Evolutionary conservation across 2,329 filamentous ascomycete species (phyloP).

Genomic region (Paecilomyces formosus): DNA sequence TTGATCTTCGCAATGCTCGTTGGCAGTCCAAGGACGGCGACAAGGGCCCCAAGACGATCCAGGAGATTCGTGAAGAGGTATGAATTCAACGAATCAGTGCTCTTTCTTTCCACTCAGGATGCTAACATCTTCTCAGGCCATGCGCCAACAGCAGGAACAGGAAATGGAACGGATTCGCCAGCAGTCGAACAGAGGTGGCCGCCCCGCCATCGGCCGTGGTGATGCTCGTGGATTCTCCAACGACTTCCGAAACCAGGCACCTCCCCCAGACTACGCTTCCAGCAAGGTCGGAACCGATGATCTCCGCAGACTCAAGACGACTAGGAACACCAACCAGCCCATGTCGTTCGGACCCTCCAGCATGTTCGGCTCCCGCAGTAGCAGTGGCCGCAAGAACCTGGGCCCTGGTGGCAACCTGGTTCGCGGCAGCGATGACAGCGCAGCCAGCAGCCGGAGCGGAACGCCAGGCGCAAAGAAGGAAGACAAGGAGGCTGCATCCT

Average conservation of each 20-base stretch:
- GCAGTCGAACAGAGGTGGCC: constrained; percentile 53
- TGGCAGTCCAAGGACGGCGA: constrained; percentile 85
- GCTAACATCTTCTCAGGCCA: constrained; percentile 40
- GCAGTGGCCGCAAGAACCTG: constrained; percentile 68
- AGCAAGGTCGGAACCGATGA: constrained; percentile 91
- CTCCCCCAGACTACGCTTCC: constrained; percentile 60
- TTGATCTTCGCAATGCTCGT: constrained; percentile 69
- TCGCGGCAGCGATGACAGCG: constrained; percentile 75
- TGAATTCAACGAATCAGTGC: constrained; percentile 17
- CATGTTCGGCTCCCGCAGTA: constrained; percentile 82
- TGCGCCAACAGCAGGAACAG: constrained; percentile 71
- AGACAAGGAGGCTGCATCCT: constrained; percentile 55
- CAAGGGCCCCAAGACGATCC: constrained; percentile 95
- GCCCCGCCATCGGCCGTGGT: constrained; percentile 68
- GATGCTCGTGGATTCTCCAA: constrained; percentile 79
- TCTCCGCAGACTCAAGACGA: constrained; percentile 65
- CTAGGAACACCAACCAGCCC: constrained; percentile 56
- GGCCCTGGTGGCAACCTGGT: constrained; percentile 66
- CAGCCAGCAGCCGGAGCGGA: constrained; percentile 77
- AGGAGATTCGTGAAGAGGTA: constrained; percentile 79
- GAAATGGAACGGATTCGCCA: constrained; percentile 56
- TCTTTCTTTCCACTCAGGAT: constrained; percentile 5
- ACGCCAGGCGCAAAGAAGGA: constrained; percentile 70
- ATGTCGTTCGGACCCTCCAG: constrained; percentile 72
- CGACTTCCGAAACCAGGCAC: constrained; percentile 58